Percentiles rank a stretch among this genome's conserved stretches.
Conservation (phyloP, 495 filamentous ascomycete species). For the Aspergillus biplanus region DNA sequence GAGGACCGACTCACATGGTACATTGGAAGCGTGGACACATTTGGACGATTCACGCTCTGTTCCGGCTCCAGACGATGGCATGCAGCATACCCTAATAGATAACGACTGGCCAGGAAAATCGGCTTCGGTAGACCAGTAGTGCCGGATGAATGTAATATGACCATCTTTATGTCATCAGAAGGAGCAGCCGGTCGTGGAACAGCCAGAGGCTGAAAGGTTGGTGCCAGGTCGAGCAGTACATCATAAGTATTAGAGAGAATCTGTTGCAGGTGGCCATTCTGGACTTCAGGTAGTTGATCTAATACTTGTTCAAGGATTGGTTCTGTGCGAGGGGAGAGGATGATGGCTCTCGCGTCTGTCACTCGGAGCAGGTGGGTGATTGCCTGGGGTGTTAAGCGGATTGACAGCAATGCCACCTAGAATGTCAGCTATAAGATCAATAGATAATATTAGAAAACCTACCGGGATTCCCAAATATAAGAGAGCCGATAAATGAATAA, state of each 20-base stretch:
- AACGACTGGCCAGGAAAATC: neutral
- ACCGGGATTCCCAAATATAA: neutral
- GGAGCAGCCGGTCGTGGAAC: neutral
- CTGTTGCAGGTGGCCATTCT: too few relatives aligned
- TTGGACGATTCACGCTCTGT: neutral
- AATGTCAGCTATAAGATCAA: too few relatives aligned
- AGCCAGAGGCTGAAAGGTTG: neutral
- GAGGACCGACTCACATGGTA: neutral
- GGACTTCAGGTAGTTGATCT: too few relatives aligned
- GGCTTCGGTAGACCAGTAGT: neutral
- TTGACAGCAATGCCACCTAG: neutral
- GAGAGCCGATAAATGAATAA: neutral
- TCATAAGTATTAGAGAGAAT: neutral
- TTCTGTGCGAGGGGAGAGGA: neutral
- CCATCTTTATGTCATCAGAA: neutral
- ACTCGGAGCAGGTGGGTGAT: neutral
- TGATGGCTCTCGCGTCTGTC: neutral
- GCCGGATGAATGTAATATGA: neutral
- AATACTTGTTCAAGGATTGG: neutral
- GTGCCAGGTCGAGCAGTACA: too few relatives aligned
- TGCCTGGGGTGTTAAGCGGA: neutral
- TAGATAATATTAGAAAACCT: too few relatives aligned
- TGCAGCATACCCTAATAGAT: neutral
- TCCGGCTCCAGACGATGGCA: neutral
- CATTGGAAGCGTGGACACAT: neutral